These are phyloP conservation scores for Pythium sukuiense DNA, from an alignment of 352 stramenopile genomes.

Conservation along the genomic window DNA sequence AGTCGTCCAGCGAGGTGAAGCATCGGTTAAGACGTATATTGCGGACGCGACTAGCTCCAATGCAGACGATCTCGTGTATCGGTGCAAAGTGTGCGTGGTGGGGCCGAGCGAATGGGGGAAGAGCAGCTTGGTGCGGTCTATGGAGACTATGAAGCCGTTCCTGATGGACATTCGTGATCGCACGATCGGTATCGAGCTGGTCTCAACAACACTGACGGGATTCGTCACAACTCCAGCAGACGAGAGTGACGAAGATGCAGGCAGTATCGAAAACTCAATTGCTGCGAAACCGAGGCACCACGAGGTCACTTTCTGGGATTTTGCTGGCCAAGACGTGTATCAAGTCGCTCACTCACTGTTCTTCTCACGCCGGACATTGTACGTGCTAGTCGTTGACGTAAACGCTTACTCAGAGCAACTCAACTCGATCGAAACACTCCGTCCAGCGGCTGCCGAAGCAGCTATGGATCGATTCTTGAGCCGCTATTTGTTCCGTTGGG, in stretches of 20 bases:
- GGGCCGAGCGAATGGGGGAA: conserved; percentile 37
- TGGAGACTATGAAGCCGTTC: conserved; percentile 14
- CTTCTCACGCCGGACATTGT: not conserved
- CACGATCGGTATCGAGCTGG: not conserved
- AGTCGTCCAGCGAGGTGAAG: conserved; percentile 25
- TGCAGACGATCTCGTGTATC: conserved; percentile 14
- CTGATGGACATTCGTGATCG: not conserved
- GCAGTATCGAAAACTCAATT: not conserved
- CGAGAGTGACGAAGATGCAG: no score
- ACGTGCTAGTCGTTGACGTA: not conserved
- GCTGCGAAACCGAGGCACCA: not conserved
- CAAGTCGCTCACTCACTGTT: not conserved
- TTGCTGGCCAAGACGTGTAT: not conserved
- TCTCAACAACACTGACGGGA: not conserved
- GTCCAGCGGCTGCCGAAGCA: not conserved
- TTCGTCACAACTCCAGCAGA: no score
- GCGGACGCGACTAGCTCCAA: conserved; percentile 2
- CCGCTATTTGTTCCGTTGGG: not conserved
- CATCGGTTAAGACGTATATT: conserved; percentile 27
- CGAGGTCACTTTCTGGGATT: not conserved
- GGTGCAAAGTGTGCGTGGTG: conserved; percentile 34
- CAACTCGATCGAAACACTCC: not conserved
- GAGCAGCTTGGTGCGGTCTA: conserved; percentile 36
- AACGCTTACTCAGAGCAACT: not conserved
- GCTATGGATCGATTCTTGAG: conserved; percentile 3